Evolutionary conservation across 1,139 yeast species (phyloP).

Genomic region (Magnusiomyces clavatus): DNA sequence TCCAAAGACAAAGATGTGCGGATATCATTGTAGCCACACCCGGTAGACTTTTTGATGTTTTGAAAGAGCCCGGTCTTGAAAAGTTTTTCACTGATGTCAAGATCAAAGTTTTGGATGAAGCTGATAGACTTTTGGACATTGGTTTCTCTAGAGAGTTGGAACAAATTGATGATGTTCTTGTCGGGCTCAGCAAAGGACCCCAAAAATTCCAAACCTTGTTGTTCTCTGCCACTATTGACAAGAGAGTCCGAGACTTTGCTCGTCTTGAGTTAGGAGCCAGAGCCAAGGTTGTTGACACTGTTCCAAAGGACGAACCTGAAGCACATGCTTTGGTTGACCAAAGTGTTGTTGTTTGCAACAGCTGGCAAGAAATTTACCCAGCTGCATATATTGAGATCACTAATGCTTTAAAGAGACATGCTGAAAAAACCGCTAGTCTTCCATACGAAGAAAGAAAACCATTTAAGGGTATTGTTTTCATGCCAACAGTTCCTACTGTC

Average conservation of each 20-base stretch:
- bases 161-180: slow-evolving; percentile 44
- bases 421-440: slow-evolving; percentile 24
- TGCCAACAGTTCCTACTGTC: slow-evolving; percentile 69
- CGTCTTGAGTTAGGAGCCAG: slow-evolving; percentile 52
- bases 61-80: slow-evolving; percentile 38
- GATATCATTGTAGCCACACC: slow-evolving; percentile 82
- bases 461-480: slow-evolving; percentile 74
- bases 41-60: slow-evolving; percentile 67
- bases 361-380: slow-evolving; percentile 32
- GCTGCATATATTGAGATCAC: slow-evolving; percentile 29
- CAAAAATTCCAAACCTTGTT: slow-evolving; percentile 52
- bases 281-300: slow-evolving; percentile 68
- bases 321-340: slow-evolving; percentile 74
- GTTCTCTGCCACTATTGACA: slow-evolving; percentile 83
- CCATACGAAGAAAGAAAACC: slow-evolving; percentile 22
- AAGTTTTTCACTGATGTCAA: slow-evolving; percentile 47
- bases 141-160: slow-evolving; percentile 64
- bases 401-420: slow-evolving; percentile 21
- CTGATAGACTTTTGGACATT: slow-evolving; percentile 71
- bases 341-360: slow-evolving; percentile 44
- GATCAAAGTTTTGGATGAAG: slow-evolving; percentile 78
- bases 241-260: slow-evolving; percentile 59
- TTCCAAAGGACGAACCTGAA: slow-evolving; percentile 64
- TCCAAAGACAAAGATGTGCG: slow-evolving; percentile 25
- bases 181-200: slow-evolving; percentile 27